Percentiles rank a stretch among this genome's conserved stretches.
Evolutionary conservation across 1,284 basidiomycete genomes (phyloP).

Genomic region (Binderoboletus segoi): DNA sequence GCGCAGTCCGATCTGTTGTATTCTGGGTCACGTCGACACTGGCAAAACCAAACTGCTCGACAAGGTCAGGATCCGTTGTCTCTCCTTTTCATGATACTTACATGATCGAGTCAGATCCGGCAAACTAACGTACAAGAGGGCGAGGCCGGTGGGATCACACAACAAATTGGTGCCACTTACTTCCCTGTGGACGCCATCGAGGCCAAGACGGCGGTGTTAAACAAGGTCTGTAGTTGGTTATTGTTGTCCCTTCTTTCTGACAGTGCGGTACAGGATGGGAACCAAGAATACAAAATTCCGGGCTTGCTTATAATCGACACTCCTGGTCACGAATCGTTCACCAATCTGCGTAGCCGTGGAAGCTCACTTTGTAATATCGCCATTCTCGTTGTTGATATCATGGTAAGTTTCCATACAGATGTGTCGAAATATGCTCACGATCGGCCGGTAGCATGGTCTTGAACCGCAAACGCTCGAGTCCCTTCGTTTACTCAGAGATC

Average conservation of each 20-base stretch:
- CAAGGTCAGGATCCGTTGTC: slow-evolving; percentile 61
- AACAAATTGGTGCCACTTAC: slow-evolving; percentile 99
- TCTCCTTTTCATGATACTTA: slow-evolving; percentile 12
- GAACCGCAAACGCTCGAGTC: slow-evolving; percentile 98
- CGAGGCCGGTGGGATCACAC: slow-evolving; percentile 99
- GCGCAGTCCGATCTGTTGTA: slow-evolving; percentile 98
- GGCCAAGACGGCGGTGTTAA: slow-evolving; percentile 90
- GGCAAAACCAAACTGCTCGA: slow-evolving; percentile 99
- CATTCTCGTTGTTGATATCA: slow-evolving; percentile 98
- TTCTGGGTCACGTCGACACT: slow-evolving; percentile 99
- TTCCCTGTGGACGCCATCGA: slow-evolving; percentile 98
- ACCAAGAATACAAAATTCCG: slow-evolving; percentile 94
- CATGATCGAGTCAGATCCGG: slow-evolving; percentile 70
- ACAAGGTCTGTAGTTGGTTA: slow-evolving; percentile 57
- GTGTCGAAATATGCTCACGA: slow-evolving; percentile 16
- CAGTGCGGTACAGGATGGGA: slow-evolving; percentile 57
- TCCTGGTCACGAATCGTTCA: slow-evolving; percentile 99
- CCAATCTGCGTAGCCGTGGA: slow-evolving; percentile 94
- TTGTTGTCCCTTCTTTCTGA: slow-evolving; percentile 3
- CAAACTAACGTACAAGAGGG: slow-evolving; percentile 99
- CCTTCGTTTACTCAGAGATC: slow-evolving; percentile 87
- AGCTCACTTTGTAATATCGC: slow-evolving; percentile 99
- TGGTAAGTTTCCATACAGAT: slow-evolving; percentile 52
- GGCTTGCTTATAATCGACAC: slow-evolving; percentile 98
- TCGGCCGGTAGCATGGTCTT: slow-evolving; percentile 78